These are phyloP conservation scores for Arxiozyma telluris DNA, from an alignment of 1,139 yeast genomes.

Conservation along the genomic window DNA sequence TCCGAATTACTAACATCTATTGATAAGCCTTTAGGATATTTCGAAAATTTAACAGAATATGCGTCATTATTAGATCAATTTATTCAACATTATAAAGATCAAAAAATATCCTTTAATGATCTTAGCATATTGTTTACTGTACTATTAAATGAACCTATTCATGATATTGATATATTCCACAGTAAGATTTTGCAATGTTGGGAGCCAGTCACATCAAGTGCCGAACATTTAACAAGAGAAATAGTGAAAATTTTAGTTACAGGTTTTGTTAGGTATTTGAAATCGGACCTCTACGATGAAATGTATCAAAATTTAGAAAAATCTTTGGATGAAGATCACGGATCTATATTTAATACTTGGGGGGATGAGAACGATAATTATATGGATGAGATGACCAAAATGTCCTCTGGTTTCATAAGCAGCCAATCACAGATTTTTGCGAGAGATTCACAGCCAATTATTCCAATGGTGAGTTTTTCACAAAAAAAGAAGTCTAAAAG, in stretches of 20 bases:
- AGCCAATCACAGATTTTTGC: constrained; percentile 16
- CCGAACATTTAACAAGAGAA: constrained; percentile 16
- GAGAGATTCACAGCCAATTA: neutral
- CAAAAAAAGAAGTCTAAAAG: constrained; percentile 11
- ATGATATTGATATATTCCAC: constrained; percentile 18
- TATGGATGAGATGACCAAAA: constrained; percentile 3
- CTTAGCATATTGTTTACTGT: constrained; percentile 10
- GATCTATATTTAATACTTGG: constrained; percentile 21
- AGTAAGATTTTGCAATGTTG: constrained; percentile 26
- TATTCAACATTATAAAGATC: constrained; percentile 18
- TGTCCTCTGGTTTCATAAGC: constrained; percentile 1
- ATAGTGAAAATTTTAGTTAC: constrained; percentile 17
- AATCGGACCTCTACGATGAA: constrained; percentile 8
- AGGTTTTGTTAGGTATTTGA: constrained; percentile 13
- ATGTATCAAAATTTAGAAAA: constrained; percentile 5
- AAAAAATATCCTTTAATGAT: constrained; percentile 16
- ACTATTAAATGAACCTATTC: constrained; percentile 16
- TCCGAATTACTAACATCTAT: constrained; percentile 12
- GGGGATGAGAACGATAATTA: constrained; percentile 13
- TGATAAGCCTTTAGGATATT: constrained; percentile 9
- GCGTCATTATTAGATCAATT: constrained; percentile 24
- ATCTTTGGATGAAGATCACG: constrained; percentile 11
- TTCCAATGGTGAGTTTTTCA: constrained; percentile 25
- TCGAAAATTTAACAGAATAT: constrained; percentile 20
- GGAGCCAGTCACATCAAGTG: constrained; percentile 15